A percentile compares a stretch with the other conserved stretches of the same genome.
These are phyloP conservation scores for Syzygium aromaticum DNA, from an alignment of 345 rosid genomes.

Conservation along the genomic window DNA sequence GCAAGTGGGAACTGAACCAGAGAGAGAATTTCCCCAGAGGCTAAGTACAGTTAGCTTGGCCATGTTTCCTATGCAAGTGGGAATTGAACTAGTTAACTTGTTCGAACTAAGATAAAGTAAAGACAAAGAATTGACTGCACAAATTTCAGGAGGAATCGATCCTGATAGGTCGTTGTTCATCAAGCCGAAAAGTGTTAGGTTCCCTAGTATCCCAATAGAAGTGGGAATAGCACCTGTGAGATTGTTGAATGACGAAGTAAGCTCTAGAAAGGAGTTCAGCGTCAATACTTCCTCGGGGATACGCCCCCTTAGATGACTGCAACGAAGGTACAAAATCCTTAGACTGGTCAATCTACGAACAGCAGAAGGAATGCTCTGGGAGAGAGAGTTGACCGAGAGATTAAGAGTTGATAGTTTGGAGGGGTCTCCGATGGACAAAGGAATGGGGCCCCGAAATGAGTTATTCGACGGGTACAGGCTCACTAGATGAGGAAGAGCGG, in stretches of 20 bases:
- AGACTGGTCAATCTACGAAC: not conserved
- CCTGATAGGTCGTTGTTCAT: not conserved
- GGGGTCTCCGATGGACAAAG: not conserved
- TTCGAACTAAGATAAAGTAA: rapidly evolving
- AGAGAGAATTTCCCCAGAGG: rapidly evolving
- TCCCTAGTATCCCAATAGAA: not conserved
- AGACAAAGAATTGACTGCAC: not conserved
- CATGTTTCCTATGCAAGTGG: not conserved
- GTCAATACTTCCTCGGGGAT: not conserved
- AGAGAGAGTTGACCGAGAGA: not conserved
- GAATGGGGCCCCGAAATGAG: not conserved
- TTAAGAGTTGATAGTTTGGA: not conserved
- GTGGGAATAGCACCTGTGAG: not conserved
- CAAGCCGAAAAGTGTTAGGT: not conserved
- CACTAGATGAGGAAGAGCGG: not conserved
- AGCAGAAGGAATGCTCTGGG: not conserved
- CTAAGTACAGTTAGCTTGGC: not conserved
- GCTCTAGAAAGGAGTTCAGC: not conserved
- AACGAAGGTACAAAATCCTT: not conserved
- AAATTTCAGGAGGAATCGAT: not conserved
- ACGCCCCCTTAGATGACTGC: not conserved
- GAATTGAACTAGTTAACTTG: not conserved
- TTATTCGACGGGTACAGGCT: not conserved
- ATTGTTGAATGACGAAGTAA: not conserved
- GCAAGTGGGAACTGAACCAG: not conserved